Percentiles rank a stretch among this genome's conserved stretches.
Conservation (phyloP, 2,329 filamentous ascomycete genomes). For the Zymoseptoria pseudotritici region DNA sequence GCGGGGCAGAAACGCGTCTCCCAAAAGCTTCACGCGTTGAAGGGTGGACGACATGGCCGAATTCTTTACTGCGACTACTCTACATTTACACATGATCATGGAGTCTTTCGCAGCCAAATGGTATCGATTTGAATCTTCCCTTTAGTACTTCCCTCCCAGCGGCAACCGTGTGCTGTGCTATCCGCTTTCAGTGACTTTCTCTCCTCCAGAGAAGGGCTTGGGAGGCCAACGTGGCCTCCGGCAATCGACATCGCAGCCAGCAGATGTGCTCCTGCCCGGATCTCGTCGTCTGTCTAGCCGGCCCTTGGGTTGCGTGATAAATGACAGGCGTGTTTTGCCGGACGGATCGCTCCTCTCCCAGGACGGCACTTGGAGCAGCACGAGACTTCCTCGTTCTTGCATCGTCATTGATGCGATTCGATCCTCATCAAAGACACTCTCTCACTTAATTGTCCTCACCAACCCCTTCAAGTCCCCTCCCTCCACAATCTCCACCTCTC, state of each 20-base stretch:
- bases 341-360: no score
- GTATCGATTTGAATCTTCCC: background rate
- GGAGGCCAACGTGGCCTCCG: no score
- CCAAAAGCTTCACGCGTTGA: background rate
- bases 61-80: background rate
- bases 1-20: background rate
- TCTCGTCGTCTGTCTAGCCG: no score
- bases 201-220: background rate
- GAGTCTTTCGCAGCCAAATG: background rate
- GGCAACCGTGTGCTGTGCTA: background rate
- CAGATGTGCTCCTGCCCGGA: background rate
- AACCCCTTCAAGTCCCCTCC: constrained; percentile 43
- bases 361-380: background rate
- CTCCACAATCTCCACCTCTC: constrained; percentile 41
- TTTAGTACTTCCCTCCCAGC: background rate
- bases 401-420: background rate
- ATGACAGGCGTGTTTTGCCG: no score
- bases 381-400: background rate
- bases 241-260: background rate
- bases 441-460: constrained; percentile 40
- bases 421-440: background rate
- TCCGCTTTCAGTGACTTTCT: background rate
- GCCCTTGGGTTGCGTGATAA: no score
- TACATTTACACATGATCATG: background rate
- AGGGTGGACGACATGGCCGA: background rate